Evolutionary conservation across 192 early-diverging fungal genomes (phyloP), one percentile per base, ranked within the genome.

Genomic region (Dissophora ornata): DNA sequence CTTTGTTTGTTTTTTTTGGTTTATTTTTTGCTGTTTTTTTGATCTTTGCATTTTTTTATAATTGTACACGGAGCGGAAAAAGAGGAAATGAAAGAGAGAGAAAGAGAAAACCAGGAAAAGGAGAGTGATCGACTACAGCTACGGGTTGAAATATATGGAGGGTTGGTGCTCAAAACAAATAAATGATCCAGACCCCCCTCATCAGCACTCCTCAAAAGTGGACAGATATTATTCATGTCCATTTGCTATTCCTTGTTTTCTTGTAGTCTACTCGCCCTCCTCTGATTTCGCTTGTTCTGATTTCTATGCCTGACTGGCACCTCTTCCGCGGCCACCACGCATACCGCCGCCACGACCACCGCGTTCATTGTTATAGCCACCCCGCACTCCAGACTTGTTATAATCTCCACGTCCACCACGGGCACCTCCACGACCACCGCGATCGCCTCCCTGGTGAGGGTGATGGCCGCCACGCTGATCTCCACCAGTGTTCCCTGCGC

Each of bases 401-500:
- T 51, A 69, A 46, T 61, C 67, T 15, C 67, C 67, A 28, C 67
- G 57, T 81, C 85, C 26, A 40, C 88, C 84, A 61, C 84, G 74
- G 5, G 53, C 64, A 21, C 73, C 57, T 81, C 85, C 33, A 34
- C 57, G 57, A 46, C 57, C 73, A 19, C 73, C 64, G 41, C 73
- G 64, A 16, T 66, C 73, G 10, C 61, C 64, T 12, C 84, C 81
- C 16, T 87, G 75, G n/a, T 82, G 69, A 50, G 21, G 84, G 30
- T 60, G 82, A 29, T 81, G 71, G 30, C 87, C 86, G 25, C 86
- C 85, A 19, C 86, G 82, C 30, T 80, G 60, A 41, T 86, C 71
- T 34, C 84, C 68, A 22, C 83, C 79, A 21, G 69, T 66, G 25
- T 85, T 82, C 15, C 88, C 84, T 40, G 85, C 79, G 12, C 83